Evolutionary conservation across 2,329 filamentous ascomycete species (phyloP).

Genomic region (Colletotrichum tanaceti): DNA sequence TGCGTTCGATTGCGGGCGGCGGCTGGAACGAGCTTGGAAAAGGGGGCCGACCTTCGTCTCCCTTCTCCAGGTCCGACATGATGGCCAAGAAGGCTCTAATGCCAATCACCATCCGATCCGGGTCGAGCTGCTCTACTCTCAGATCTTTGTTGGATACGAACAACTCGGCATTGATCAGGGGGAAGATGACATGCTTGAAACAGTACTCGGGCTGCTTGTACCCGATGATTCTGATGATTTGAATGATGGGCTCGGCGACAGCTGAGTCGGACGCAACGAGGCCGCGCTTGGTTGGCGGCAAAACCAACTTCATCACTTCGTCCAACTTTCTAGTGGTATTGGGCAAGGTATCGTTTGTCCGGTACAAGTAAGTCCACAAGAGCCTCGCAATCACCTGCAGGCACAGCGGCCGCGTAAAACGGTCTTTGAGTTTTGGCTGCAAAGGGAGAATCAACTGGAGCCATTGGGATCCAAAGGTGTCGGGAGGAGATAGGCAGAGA

Average conservation of each 20-base stretch:
- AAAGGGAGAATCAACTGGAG: constrained; percentile 81
- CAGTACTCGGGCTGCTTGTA: constrained; percentile 95
- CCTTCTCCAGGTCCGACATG: constrained; percentile 91
- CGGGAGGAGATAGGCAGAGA: constrained; percentile 87
- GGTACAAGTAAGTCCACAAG: constrained; percentile 94
- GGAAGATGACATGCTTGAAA: constrained; percentile 93
- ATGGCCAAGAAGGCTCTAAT: constrained; percentile 94
- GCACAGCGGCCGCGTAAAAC: constrained; percentile 79
- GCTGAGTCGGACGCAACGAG: constrained; percentile 84
- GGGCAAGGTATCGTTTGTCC: constrained; percentile 77
- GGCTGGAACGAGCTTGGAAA: constrained; percentile 78
- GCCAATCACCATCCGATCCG: constrained; percentile 96
- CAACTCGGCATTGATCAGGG: constrained; percentile 91
- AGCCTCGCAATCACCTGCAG: constrained; percentile 91
- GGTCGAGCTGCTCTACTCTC: constrained; percentile 91
- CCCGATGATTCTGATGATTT: constrained; percentile 93
- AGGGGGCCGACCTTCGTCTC: constrained; percentile 79
- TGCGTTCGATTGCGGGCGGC: constrained; percentile 54
- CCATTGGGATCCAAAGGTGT: constrained; percentile 89
- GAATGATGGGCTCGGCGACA: constrained; percentile 90
- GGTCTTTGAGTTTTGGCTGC: constrained; percentile 86
- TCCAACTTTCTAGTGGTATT: constrained; percentile 83
- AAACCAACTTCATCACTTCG: constrained; percentile 85
- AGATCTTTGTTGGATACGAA: constrained; percentile 81
- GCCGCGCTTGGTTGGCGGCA: constrained; percentile 83